A percentile compares a stretch with the other conserved stretches of the same genome.
Evolutionary conservation across 2,329 filamentous ascomycete genomes (phyloP).

Genomic region (Diaporthe citriasiana): DNA sequence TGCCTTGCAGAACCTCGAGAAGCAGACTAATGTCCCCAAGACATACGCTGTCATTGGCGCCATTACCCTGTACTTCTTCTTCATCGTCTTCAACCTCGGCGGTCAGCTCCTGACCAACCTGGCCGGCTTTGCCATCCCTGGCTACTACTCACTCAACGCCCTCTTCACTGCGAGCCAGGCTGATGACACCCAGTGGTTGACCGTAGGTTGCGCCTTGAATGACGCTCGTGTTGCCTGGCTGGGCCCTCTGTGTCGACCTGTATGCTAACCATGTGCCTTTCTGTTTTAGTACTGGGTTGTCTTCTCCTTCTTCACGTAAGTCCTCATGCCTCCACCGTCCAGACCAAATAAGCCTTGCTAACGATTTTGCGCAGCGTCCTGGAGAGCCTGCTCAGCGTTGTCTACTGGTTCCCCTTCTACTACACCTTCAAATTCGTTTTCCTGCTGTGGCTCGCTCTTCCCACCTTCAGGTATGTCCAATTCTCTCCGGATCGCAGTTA

Average conservation of each 20-base stretch:
- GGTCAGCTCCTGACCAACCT: slow-evolving; percentile 90
- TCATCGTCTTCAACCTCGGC: slow-evolving; percentile 93
- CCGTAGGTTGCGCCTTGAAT: slow-evolving; percentile 63
- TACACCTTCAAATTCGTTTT: slow-evolving; percentile 99
- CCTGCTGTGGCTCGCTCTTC: slow-evolving; percentile 97
- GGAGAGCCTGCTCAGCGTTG: slow-evolving; percentile 86
- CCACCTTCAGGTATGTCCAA: slow-evolving; percentile 84
- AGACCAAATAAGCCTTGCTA: slow-evolving; percentile 3
- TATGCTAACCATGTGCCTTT: slow-evolving; percentile 52
- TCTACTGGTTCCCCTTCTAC: slow-evolving; percentile 99
- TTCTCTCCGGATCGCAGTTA: slow-evolving; percentile 29
- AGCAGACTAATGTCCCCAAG: slow-evolving; percentile 86
- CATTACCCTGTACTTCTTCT: slow-evolving; percentile 86
- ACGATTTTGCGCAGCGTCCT: slow-evolving; percentile 67
- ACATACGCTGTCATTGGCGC: slow-evolving; percentile 85
- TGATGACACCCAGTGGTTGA: slow-evolving; percentile 87
- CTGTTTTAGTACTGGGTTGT: slow-evolving; percentile 84
- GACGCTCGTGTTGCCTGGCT: background rate
- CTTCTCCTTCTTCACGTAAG: slow-evolving; percentile 82
- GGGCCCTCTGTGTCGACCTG: background rate
- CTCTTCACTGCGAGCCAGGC: slow-evolving; percentile 79
- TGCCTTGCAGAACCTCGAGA: slow-evolving; percentile 86
- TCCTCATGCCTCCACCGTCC: slow-evolving; percentile 32
- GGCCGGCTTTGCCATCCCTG: slow-evolving; percentile 85
- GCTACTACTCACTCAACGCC: slow-evolving; percentile 86